Evolutionary conservation across 805 yeast species (phyloP).

Genomic region (Alloascoidea hylecoeti): DNA sequence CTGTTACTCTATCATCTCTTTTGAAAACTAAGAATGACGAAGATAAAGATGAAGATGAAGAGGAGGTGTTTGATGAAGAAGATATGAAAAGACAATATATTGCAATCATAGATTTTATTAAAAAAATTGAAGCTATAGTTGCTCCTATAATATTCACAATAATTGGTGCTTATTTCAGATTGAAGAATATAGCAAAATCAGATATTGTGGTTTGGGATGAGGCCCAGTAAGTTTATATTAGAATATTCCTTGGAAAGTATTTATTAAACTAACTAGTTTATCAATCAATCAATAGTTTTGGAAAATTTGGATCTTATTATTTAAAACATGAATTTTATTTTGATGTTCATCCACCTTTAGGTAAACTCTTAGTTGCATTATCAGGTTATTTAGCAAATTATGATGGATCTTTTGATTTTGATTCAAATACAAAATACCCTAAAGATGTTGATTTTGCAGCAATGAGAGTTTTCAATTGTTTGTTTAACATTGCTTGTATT

Average conservation of each 20-base stretch:
- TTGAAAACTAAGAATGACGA: too few species aligned
- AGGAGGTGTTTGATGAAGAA: too few species aligned
- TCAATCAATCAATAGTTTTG: slow-evolving; percentile 27
- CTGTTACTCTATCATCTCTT: too few species aligned
- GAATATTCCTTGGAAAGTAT: too few species aligned
- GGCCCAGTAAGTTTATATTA: slow-evolving; percentile 33
- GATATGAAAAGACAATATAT: too few species aligned
- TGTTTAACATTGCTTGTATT: slow-evolving; percentile 50
- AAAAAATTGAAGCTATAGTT: slow-evolving; percentile 22
- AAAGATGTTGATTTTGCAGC: slow-evolving; percentile 40
- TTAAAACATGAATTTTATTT: slow-evolving; percentile 68
- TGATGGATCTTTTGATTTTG: slow-evolving; percentile 63
- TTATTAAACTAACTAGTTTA: not conserved
- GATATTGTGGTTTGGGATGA: slow-evolving; percentile 76
- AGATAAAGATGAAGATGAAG: too few species aligned
- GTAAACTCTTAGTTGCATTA: slow-evolving; percentile 66
- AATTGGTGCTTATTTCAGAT: slow-evolving; percentile 38
- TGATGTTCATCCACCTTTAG: slow-evolving; percentile 83
- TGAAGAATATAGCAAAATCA: slow-evolving; percentile 41
- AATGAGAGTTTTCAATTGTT: slow-evolving; percentile 63
- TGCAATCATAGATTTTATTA: too few species aligned
- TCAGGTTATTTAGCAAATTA: slow-evolving; percentile 77
- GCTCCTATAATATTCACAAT: slow-evolving; percentile 30
- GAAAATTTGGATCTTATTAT: slow-evolving; percentile 74
- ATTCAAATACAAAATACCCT: slow-evolving; percentile 52